Percentiles rank a stretch among this genome's conserved stretches.
Conservation (phyloP, 78 protist species). For the Salpingoeca rosetta region DNA sequence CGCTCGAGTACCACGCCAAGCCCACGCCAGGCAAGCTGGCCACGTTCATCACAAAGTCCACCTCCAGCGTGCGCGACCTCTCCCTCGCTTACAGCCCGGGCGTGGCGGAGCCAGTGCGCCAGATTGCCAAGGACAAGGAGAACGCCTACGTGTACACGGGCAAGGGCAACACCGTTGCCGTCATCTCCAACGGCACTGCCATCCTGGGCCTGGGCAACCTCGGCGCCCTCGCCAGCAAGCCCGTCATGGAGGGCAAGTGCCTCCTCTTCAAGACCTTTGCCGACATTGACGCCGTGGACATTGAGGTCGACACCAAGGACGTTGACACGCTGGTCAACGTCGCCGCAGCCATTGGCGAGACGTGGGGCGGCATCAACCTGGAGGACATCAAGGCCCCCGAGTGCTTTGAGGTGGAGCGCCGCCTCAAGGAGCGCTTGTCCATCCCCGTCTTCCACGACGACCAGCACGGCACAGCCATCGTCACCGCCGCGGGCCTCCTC, state of each 20-base stretch:
- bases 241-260: conserved; percentile 44
- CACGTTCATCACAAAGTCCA: too few species aligned
- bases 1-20: too few species aligned
- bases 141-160: conserved; percentile 2
- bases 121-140: conserved; percentile 22
- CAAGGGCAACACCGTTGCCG: conserved; percentile 20
- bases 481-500: conserved; percentile 21
- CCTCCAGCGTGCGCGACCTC: too few species aligned
- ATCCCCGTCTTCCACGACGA: conserved; percentile 41
- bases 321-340: conserved; percentile 16
- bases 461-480: conserved; percentile 36
- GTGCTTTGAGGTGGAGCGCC: conserved; percentile 20
- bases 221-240: conserved; percentile 31
- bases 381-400: conserved; percentile 34
- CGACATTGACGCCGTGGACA: conserved; percentile 17
- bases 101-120: conserved; percentile 28
- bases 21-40: too few species aligned
- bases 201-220: conserved; percentile 37
- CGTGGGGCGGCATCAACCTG: conserved; percentile 38
- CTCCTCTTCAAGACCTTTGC: conserved; percentile 32
- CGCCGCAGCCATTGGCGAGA: conserved; percentile 13
- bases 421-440: conserved; percentile 8
- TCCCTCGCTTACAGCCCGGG: conserved; percentile 40
- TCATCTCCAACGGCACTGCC: conserved; percentile 30
- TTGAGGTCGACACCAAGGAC: conserved; percentile 16